Evolutionary conservation across 2,329 filamentous ascomycete genomes (phyloP), one percentile per base, ranked within the genome.

Genomic region (Botrytis byssoidea): DNA sequence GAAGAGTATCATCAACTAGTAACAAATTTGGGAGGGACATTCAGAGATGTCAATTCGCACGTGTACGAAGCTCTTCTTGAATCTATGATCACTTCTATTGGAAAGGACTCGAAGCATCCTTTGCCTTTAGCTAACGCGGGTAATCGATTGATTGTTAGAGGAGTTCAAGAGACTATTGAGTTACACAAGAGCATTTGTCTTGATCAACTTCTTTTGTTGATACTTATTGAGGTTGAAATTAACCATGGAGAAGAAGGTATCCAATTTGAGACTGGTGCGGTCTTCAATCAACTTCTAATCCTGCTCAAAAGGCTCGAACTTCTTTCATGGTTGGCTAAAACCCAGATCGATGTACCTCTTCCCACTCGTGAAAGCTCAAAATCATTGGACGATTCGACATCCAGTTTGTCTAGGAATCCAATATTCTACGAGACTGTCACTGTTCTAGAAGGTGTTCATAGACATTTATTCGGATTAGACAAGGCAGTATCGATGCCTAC

Each of bases 171-270:
- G 80, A 91, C 89, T 20, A 88, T 96, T 10, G 87, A 92, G 69
- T 83, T 93, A 46, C 91, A 92, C 74, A 91, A 90, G 83, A 89
- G 89, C 74, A 85, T 96, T 14, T 89, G 97, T 69, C 90, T 97
- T 75, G 94, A 95, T 79, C 88, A 98, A 74, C 85, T 98, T 3
- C 87, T 96, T 4, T 86, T 99, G 10, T 86, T 97, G 25, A 88
- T 96, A 16, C 94, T 98, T 81, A 92, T 98, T 86, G 92, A 96
- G 81, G 91, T 91, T 57, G 93, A 96, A 80, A 88, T 93, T 71
- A 92, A 95, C 74, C 88, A 90, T 76, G 90, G 91, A 60, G 90
- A 93, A 59, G 88, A 92, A 25, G 89, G 89, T 3, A 85, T 90
- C 48, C 87, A 88, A 32, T 84, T 93, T 14, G 88, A 91, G 42